Conservation (phyloP, 2,329 filamentous ascomycete genomes). For the Cryphonectria naterciae region DNA sequence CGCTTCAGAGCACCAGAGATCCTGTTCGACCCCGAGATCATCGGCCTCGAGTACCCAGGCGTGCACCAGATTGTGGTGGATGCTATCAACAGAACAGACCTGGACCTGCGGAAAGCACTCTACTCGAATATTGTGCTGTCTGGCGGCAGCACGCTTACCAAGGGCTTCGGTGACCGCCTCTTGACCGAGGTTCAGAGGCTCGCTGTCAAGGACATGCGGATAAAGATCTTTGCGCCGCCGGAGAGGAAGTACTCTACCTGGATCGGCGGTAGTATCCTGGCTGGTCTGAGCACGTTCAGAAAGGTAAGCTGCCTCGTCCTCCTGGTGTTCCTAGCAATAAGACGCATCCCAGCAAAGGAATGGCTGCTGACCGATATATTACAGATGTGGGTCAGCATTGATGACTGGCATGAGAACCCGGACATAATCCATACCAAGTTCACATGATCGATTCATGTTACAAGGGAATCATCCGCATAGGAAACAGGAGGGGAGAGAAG, state of each 20-base stretch:
- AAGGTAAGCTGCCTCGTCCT: constrained; percentile 67
- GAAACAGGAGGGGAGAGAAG: background rate
- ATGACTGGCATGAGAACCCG: constrained; percentile 99
- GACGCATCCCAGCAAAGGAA: background rate
- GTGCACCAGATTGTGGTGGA: constrained; percentile 98
- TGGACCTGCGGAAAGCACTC: constrained; percentile 90
- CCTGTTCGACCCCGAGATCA: constrained; percentile 95
- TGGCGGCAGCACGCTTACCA: constrained; percentile 92
- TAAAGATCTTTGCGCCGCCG: constrained; percentile 97
- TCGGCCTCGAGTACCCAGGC: constrained; percentile 93
- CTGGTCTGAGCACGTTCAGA: constrained; percentile 94
- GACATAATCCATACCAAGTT: constrained; percentile 99
- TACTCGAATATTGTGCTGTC: constrained; percentile 98
- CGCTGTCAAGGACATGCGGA: constrained; percentile 98
- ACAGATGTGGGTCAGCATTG: constrained; percentile 99
- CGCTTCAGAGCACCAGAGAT: constrained; percentile 96
- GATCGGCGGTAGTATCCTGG: constrained; percentile 97
- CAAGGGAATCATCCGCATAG: background rate
- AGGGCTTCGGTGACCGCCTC: constrained; percentile 92
- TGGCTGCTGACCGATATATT: constrained; percentile 5
- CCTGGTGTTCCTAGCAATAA: background rate
- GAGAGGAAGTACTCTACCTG: constrained; percentile 99
- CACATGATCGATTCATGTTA: constrained; percentile 59
- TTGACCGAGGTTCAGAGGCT: constrained; percentile 90
- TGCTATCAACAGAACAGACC: constrained; percentile 90